Base-by-base conservation (phyloP, 148 eudicot genomes). In the Silene conica region DNA sequence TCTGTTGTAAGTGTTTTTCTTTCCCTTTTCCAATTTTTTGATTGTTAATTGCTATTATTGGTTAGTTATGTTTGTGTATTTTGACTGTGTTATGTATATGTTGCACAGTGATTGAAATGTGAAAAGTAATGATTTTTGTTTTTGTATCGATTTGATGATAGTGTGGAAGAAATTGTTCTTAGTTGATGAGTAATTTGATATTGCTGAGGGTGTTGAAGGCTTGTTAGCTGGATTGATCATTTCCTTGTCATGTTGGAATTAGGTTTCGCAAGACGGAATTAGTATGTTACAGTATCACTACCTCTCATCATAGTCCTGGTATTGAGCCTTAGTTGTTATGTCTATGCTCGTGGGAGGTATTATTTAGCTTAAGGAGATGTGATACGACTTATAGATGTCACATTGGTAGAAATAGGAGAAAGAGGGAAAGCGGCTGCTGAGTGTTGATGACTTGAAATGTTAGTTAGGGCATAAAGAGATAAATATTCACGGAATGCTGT, bases 1-100 rank as follows among this genome's bases (percentile, higher is more conserved):
- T 82, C 86, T 72, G 88, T 88, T 75, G 97, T 89, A 76, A 82
- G 90, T 80, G 46, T 57, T 28, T 46, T 73, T 20, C 4, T 31
- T 28, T 1, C 31, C 1, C 3, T 28, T 31, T 31, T 15, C 26
- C 28, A 5, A 22, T 15, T 58, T 64, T n/a, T 41, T 6, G 5
- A 62, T 15, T 38, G 26, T 12, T 25, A 62, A 1, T 12, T 0
- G 12, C 1, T 52, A 19, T 15, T 8, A 20, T 20, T 5, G 0
- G 15, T 50, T 8, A 7, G 41, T 56, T 31, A 15, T 34, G 28
- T 61, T 20, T 1, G 5, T 60, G 68, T 54, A 6, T 16, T 56
- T 41, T 21, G 19, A 20, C 20, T 56, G 63, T 28, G 19, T 5
- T 12, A 25, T 63, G 19, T 59, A 20, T 38, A 1, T 65, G 50